Base-by-base conservation (phyloP, 75 land plant species). In the Sequoia sempervirens region DNA sequence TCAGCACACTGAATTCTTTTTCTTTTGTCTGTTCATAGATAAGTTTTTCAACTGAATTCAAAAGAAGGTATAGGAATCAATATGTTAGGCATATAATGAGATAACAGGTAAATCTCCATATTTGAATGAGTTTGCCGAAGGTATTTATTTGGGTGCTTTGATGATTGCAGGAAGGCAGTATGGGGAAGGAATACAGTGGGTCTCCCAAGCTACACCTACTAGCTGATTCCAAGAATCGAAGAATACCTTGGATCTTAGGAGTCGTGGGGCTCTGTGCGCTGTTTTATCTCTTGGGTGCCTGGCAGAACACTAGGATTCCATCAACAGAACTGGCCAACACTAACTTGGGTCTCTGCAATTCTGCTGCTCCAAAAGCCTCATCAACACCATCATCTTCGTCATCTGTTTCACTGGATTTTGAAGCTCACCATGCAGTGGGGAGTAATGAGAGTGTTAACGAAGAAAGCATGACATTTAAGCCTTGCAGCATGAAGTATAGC, bases 261-360 rank as follows among this genome's bases (percentile, higher is more conserved):
- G 91, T 91, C 2, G 85, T 84, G 54, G 96, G 91, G 46, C 93
- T 96, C 38, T 96, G 99, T 81, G 69, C 88, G 37, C 56, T 94
- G 68, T 96, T 86, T 86, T 96, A 96, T 84, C 41, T 95, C 14
- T 86, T 96, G 46, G 99, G 97, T 10, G 90, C 95, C 26, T 96
- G 97, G 97, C 94, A 95, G 81, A 90, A 81, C 82, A 28, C 88
- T 45, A 14, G 2, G 15, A 12, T 79, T 36, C 53, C 83, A 36
- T 1, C 82, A 73, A 84, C 40, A 41, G 32, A 79, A 13, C 5
- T 61, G 43, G 4, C 69, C 84, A 70, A 28, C 14, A 32, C 36
- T 14, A 32, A 70, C 2, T 70, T 70, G 36, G 73, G 73, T 70
- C 15, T 70, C 36, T 66, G 75, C 82, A 73, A 83, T n/a, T 43